Evolutionary conservation across 2,329 filamentous ascomycete genomes (phyloP), one percentile per base, ranked within the genome.

Genomic region (Trichoderma koningii): DNA sequence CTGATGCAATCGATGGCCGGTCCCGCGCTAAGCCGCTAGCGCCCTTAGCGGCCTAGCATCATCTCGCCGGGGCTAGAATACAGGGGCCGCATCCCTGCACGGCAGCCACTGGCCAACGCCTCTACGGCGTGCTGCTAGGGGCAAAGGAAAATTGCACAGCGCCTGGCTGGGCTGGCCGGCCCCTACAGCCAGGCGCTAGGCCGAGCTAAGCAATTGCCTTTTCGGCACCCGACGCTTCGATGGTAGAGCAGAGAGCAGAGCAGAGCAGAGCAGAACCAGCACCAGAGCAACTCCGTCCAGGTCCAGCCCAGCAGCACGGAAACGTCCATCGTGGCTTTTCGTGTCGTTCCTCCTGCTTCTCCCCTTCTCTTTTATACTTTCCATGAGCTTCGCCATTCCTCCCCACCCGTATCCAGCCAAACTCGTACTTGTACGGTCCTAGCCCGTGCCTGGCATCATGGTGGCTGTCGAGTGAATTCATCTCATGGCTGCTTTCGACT

Each of bases 401-500:
- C 41, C 28, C 52, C 44, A 23, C 61, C 26, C 42, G 15, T 10
- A 12, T 38, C 34, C 34, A 38, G 34, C 34, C 34, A 14, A 38
- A 38, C 34, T 38, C 34, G 34, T 38, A 38, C 34, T 38, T 38
- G 34, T 38, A 38, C 34, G 34, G 34, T 38, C 34, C 34, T 38
- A 38, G 34, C 34, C 34, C 34, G 34, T 10, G 38, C 47, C 56
- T 50, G 21, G 42, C 55, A 47, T 26, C 50, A 56, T 52, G 50
- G 50, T 52, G 50, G 50, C 63, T 50, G 41, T 48, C 56, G 28
- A 60, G 44, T 64, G 34, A 65, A 44, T 50, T 48, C 28, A 30
- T 50, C 38, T 21, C 48, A 64, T 57, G 64, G 64, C 59, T 63
- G 55, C 56, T 26, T 55, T 65, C 63, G 63, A 67, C 56, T 57